Conservation (phyloP, 805 yeast genomes). For the Sugiyamaella marilandica region DNA sequence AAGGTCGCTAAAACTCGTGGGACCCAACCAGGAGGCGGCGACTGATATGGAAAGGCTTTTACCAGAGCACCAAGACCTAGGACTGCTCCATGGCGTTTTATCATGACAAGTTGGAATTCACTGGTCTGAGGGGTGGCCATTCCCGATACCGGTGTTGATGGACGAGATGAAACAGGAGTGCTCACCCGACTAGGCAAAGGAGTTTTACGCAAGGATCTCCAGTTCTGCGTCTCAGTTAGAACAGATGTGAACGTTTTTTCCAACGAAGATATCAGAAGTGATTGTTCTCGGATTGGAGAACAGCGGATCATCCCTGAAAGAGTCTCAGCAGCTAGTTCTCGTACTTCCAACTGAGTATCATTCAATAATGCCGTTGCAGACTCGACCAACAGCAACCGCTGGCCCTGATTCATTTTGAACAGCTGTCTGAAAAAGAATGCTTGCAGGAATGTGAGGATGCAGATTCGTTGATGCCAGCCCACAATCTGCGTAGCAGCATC, state of each 20-base stretch:
- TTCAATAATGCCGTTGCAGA: conserved; percentile 51
- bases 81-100: conserved; percentile 73
- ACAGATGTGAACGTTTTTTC: conserved; percentile 29
- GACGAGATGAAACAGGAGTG: conserved; percentile 6
- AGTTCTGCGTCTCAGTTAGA: conserved; percentile 34
- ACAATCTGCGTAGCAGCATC: conserved; percentile 39
- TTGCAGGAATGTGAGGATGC: conserved; percentile 66
- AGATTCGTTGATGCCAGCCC: conserved; percentile 54
- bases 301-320: conserved; percentile 77
- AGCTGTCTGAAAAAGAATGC: conserved; percentile 66
- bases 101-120: conserved; percentile 34
- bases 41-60: conserved; percentile 81
- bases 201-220: conserved; percentile 23
- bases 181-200: conserved; percentile 10
- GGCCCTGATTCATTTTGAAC: conserved; percentile 45
- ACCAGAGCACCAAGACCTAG: conserved; percentile 85
- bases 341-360: conserved; percentile 64
- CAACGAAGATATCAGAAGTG: conserved; percentile 37
- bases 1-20: conserved; percentile 66
- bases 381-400: conserved; percentile 47
- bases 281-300: conserved; percentile 43
- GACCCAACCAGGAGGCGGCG: conserved; percentile 91
- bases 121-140: conserved; percentile 6
- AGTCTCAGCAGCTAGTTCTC: conserved; percentile 67
- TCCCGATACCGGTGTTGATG: conserved; percentile 7